Evolutionary conservation across 345 rosid genomes (phyloP), one percentile per base, ranked within the genome.

Genomic region (Pseudoturritis turrita): DNA sequence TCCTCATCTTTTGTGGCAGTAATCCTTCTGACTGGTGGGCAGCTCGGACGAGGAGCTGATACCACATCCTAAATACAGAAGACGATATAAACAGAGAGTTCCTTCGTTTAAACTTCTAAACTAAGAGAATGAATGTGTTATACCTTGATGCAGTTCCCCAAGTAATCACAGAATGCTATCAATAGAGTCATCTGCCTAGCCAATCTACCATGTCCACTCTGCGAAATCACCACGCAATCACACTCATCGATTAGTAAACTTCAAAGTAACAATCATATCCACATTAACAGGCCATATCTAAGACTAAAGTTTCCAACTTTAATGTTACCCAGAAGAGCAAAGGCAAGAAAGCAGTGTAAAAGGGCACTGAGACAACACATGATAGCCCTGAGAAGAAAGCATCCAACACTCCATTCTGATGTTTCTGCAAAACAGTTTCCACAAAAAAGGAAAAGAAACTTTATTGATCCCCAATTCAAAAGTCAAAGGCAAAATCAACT

Each of bases 141-240:
- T 74, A 95, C 99, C 98, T 95, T 95, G 9, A 88, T 70, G 63
- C 87, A 78, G 81, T 95, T 92, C 28, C 99, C 99, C 61, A 75
- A 60, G 83, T 92, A 95, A 81, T 92, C 99, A 83, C 98, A 95
- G 72, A 92, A 83, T 25, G 99, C 98, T 83, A 90, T 92, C 80
- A 95, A 81, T 11, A 95, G 85, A 55, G 98, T 95, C 96, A 95
- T 92, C 68, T 95, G 97, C 87, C 99, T 81, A 57, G 98, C 99
- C 81, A 95, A 84, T 87, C 88, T 89, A 25, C 87, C 97, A 85
- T 95, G 98, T 14, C 97, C 99, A 69, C 96, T 95, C 99, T 95
- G 73, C 76, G 35, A 31, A 0, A 61, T 37, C 7, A 9, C n/a
- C 17, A 13, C 36, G 14, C 35, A 81, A 36, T 45, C 19, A 26